These are phyloP conservation scores for Dactylellina haptotyla DNA, from an alignment of 2,329 filamentous ascomycete genomes.

Conservation along the genomic window DNA sequence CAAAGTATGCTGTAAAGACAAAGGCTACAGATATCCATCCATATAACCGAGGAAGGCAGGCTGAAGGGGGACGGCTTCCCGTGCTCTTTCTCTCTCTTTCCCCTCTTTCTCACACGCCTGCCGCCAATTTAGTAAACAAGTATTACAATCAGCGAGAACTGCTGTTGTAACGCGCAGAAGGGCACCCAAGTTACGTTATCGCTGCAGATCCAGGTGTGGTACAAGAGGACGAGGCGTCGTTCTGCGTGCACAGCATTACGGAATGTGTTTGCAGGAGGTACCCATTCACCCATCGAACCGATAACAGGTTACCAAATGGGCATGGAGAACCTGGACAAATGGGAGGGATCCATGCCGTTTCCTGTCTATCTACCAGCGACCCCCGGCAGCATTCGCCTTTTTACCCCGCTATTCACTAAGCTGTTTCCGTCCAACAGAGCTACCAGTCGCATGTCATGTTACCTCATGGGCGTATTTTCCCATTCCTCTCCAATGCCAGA, in stretches of 20 bases:
- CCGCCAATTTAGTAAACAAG: constrained; percentile 20
- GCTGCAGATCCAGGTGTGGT: constrained; percentile 45
- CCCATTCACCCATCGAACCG: constrained; percentile 38
- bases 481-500: too few relatives aligned
- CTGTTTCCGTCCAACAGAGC: constrained; percentile 40
- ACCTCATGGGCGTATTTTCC: constrained; percentile 39
- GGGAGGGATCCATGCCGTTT: constrained; percentile 18
- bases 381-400: constrained; percentile 44
- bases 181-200: constrained; percentile 40
- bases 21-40: neutral
- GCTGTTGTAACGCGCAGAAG: constrained; percentile 4
- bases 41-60: constrained; percentile 35
- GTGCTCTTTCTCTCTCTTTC: constrained; percentile 17
- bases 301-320: constrained; percentile 40
- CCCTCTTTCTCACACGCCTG: constrained; percentile 7
- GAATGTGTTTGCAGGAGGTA: constrained; percentile 40
- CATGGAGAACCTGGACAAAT: constrained; percentile 41
- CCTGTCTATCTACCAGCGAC: neutral
- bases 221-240: constrained; percentile 18
- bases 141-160: constrained; percentile 14
- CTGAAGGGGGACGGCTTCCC: constrained; percentile 3
- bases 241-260: constrained; percentile 7
- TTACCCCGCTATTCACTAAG: constrained; percentile 54
- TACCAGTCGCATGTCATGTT: constrained; percentile 49
- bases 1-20: too few relatives aligned